Base-by-base conservation (phyloP, 805 yeast genomes). In the Candida fluviatilis region DNA sequence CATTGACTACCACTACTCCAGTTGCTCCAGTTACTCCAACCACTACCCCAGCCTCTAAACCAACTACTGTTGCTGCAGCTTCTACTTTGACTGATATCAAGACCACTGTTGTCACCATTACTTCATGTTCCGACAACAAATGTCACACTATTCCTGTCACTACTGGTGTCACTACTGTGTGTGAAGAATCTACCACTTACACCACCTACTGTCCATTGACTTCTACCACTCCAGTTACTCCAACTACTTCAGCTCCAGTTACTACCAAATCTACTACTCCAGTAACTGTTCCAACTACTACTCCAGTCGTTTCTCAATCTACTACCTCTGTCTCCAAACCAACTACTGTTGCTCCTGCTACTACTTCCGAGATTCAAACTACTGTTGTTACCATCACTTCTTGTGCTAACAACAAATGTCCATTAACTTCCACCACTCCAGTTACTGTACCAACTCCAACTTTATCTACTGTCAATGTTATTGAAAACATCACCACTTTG, bases 401-500 rank as follows among this genome's bases (percentile, higher is more conserved):
- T n/a, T 66, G 73, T 45, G 39, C 51, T 4, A 57, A 58, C 38
- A 34, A 64, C 49, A 57, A 47, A 40, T 66, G 72, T 40, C 37
- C 14, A 15, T 17, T 18, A 31, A 26, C 13, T 6, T 10, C 27
- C 27, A n/a, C 35, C 3, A 29, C 42, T 18, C 24, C 40, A 14
- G 34, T 18, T 12, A 37, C 40, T 14, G 34, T 15, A 2, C 19
- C 29, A 35, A 14, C 45, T 19, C 34, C 51, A 40, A 41, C 50
- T 10, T 35, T 39, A 10, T 26, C 53, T 21, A 62, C 66, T 5
- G 50, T 66, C 31, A 57, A 68, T 43, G 74, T 67, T n/a, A 67
- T 68, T 18, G 53, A 63, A 48, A 64, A 64, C 49, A 66, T 68
- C 32, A 45, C 58, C 11, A 68, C 73, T 15, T 58, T 65, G 41